Base-by-base conservation (phyloP, 2,329 filamentous ascomycete species). In the Aspergillus sergii region DNA sequence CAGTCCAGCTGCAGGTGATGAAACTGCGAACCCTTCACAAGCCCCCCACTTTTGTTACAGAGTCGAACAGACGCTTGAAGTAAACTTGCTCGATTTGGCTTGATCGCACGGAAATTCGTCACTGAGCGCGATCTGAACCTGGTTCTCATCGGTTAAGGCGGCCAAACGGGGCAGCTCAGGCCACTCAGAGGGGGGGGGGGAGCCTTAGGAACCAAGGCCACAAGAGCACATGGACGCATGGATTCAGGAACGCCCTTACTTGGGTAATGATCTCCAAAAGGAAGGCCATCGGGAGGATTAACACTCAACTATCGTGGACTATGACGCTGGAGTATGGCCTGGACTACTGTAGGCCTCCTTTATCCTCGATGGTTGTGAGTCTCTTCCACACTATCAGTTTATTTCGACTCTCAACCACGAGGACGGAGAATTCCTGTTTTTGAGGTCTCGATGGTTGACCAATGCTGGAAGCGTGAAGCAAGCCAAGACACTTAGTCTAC, bases 121-220 rank as follows among this genome's bases (percentile, higher is more conserved):
- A 43, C 26, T 46, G 45, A 36, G 39, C 28, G 16, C 48, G 41
- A 57, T 59, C 48, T 60, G 61, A 51, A 39, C 21, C 26, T 39
- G 48, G 34, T 28, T 45, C 59, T 32, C 39, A 45, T 65, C 58
- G 63, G 63, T 55, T 63, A 62, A 58, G 56, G 63, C 60, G 60
- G 62, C 56, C 60, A 50, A 26, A 50, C 16, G 46, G 46, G 46
- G 46, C 46, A 60, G 57, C 60, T 62, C 60, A 65, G 61, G 61
- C 64, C 64, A 65, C 58, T 63, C 46, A 51, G 21, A 48, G 60
- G 43, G 28, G 41, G 56, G 41, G 56, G 64, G 58, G 58, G 57
- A 59, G 55, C n/a, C 41, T 56, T 23, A 65, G 60, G 58, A 65
- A 58, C 63, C 51, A 62, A 58, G 57, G 63, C 57, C 50, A 21